Evolutionary conservation across 805 yeast genomes (phyloP), one percentile per base, ranked within the genome.

Genomic region (Kodamaea jinghongensis): DNA sequence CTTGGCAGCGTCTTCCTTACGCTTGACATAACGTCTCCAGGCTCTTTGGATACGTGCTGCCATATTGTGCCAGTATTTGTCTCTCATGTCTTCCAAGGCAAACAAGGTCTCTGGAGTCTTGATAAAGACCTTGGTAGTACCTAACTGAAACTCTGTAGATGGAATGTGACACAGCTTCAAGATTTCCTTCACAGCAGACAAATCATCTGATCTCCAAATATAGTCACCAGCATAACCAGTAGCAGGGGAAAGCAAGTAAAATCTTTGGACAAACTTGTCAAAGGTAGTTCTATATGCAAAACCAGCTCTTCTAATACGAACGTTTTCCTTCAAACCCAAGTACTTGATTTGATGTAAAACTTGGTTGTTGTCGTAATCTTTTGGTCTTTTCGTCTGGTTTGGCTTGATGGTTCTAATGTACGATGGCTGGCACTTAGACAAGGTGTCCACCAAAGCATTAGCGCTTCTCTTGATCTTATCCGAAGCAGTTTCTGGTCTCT

Each of bases 371-470:
- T 90, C 96, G 59, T 86, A 93, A 52, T 91, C 98, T 28, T 81
- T 70, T 11, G 99, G 95, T 6, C 91, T 83, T 55, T 87, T 86
- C 47, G 88, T 83, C 65, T 90, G 96, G 62, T 93, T 93, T 15
- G 99, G 99, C 61, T 93, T 93, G 60, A 93, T 93, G 2, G 99
- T 93, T 71, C 99, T 83, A 50, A 93, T 93, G 60, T 93, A 93
- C 0, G 97, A 88, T 2, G 99, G 99, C 45, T 83, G 83, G n/a
- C 96, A 82, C 49, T 81, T 80, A 0, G 96, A 86, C 45, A 93
- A 71, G 0, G 97, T 93, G 23, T 84, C 88, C 36, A 91, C 96
- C 47, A 93, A 70, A 17, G 81, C 79, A 56, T 93, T 93, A 10
- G 99, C 99, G 58, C 95, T 83, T 46, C 71, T 75, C 60, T 89